A percentile compares a stretch with the other conserved stretches of the same genome.
phyloP scores from a whole-genome alignment of 75 land plant species.

The Cupressus sempervirens region DNA sequence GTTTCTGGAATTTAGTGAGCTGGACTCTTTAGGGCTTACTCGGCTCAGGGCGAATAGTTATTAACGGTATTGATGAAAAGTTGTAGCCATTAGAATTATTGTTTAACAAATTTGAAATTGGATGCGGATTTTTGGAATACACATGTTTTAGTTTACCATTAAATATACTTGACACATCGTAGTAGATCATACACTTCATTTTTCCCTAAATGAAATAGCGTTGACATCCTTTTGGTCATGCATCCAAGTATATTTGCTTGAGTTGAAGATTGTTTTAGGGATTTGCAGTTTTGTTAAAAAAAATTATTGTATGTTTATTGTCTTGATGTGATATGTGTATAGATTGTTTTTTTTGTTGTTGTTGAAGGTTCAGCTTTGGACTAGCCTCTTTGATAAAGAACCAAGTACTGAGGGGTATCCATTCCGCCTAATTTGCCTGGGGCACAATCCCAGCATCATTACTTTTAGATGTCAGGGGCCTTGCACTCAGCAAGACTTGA shows the following conservation, averaged over 20 bases:
- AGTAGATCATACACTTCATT: not conserved
- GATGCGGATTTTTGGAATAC: not conserved
- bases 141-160: not conserved
- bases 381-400: too few relatives aligned
- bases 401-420: too few relatives aligned
- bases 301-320: not conserved
- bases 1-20: not conserved
- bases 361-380: too few relatives aligned
- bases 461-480: too few relatives aligned
- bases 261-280: not conserved
- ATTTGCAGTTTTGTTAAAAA: not conserved
- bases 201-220: not conserved
- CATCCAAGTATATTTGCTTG: not conserved
- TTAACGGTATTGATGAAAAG: not conserved
- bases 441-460: too few relatives aligned
- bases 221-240: not conserved
- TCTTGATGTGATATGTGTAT: not conserved
- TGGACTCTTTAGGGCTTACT: not conserved
- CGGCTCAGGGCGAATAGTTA: not conserved
- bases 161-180: not conserved
- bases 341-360: too few relatives aligned
- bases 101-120: not conserved
- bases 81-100: not conserved
- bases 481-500: too few relatives aligned
- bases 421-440: too few relatives aligned